Evolutionary conservation across 352 stramenopile genomes (phyloP), one percentile per base, ranked within the genome.

Genomic region (Globisporangium yorkense): DNA sequence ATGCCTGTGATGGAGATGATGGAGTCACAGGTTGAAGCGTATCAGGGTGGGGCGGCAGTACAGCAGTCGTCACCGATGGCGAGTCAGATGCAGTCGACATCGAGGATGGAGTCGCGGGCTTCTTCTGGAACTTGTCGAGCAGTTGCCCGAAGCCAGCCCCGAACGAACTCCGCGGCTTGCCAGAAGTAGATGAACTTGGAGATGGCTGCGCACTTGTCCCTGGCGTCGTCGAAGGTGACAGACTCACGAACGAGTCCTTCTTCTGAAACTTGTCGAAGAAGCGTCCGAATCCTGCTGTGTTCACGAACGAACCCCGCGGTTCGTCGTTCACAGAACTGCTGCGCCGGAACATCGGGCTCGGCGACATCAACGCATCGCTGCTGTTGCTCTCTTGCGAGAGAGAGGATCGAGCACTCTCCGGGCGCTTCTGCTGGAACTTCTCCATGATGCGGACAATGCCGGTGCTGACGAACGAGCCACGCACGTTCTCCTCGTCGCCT

Each of bases 201-300:
- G 54, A 59, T 16, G 44, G 44, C 31, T 59, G 54, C 21, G 20
- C 54, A 39, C 54, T 47, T 31, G 37, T 33, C 12, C 13, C 52
- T 44, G 40, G 15, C 13, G 47, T 33, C 24, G 47, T 33, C 39
- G 33, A 33, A 18, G 24, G 29, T 47, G 31, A 56, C 6, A 44
- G 47, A 2, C 49, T 41, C 10, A 65, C 35, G 40, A 43, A 51
- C n/a, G 54, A 53, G 15, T 35, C 54, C 4, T 59, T 43, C 13
- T 57, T 59, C 58, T 75, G 61, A 40, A 75, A 70, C n/a, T 44
- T 62, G 18, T 31, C 56, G 20, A 62, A 51, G 15, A 62, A 39
- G 10, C 56, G 56, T 18, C 33, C 49, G 47, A 62, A 27, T 3
- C 48, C 49, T 15, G 39, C 27, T 15, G 37, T 27, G 35, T 43